Base-by-base conservation (phyloP, 768 basidiomycete species). In the Lyophyllum semitale region DNA sequence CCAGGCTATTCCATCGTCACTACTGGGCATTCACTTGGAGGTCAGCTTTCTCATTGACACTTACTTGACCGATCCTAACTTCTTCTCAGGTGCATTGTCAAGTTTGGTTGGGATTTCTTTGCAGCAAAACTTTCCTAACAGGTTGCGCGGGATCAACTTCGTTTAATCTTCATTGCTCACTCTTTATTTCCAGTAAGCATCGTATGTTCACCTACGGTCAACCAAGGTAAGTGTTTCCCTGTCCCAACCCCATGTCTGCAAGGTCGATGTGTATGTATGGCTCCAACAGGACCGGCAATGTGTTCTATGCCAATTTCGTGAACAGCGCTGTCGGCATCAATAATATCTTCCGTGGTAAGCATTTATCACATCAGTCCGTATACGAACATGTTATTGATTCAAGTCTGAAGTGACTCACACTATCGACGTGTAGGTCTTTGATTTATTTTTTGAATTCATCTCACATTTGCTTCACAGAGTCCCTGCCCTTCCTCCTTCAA, bases 81-180 rank as follows among this genome's bases (percentile, higher is more conserved):
- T 35, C 33, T 35, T 15, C 15, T 13, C 3, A 35, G 33, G 45
- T 5, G 65, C 76, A 2, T 60, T 77, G 46, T 73, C 76, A 4
- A 71, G 71, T 37, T 64, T 77, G 9, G 76, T 73, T 15, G 73
- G 68, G 15, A 55, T 75, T 11, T 69, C 69, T 9, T 53, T 75
- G 33, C 64, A 53, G 41, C 59, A 63, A 53, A 67, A 61, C 29
- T 75, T 73, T 55, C 64, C 66, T 15, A 63, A 51, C 33, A 60
- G 9, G 29, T 33, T 42, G 53, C 40, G 51, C 20, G 57, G 9
- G 38, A 40, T n/a, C 37, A 30, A 11, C 29, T 30, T 11, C 29
- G 29, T 30, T 30, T 30, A 30, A 5, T 30, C 29, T 30, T 30
- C 29, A 5, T 30, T 9, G 6, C 29, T 30, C 29, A 30, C 29